A percentile compares a stretch with the other conserved stretches of the same genome.
Evolutionary conservation across 495 filamentous ascomycete genomes (phyloP).

Genomic region (Astrothelium subdiscretum): DNA sequence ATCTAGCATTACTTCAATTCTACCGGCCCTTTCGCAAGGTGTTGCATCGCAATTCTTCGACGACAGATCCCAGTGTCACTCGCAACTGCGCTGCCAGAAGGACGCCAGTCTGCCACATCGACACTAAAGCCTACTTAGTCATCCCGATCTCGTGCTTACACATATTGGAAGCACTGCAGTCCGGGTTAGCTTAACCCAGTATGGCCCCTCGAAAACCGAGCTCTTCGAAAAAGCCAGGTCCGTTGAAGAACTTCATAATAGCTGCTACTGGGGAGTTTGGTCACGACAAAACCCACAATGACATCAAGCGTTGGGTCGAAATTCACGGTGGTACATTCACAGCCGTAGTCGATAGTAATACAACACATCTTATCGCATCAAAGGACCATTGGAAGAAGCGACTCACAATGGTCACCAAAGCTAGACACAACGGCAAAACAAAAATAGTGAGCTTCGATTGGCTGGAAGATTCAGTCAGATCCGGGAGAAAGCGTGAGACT

Average conservation of each 20-base stretch:
- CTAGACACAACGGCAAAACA: conserved; percentile 16
- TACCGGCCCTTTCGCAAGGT: too few species aligned
- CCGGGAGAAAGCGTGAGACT: conserved; percentile 27
- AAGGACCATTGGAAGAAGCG: conserved; percentile 40
- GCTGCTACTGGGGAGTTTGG: conserved; percentile 36
- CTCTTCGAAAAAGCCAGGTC: background rate
- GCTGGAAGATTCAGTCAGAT: conserved; percentile 43
- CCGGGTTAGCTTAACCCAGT: conserved; percentile 14
- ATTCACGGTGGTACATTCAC: conserved; percentile 40
- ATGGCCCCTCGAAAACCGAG: conserved; percentile 9
- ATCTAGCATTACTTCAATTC: too few species aligned
- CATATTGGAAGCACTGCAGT: too few species aligned
- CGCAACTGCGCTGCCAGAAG: too few species aligned
- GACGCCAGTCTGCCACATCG: too few species aligned
- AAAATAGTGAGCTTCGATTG: conserved; percentile 52
- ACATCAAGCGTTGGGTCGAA: conserved; percentile 44
- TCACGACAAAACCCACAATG: conserved; percentile 21
- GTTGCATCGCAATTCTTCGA: too few species aligned
- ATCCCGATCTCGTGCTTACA: too few species aligned
- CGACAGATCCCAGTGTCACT: too few species aligned
- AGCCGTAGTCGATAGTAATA: conserved; percentile 27
- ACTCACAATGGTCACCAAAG: conserved; percentile 8
- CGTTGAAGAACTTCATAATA: conserved; percentile 15
- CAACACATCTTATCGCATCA: conserved; percentile 48
- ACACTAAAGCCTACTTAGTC: too few species aligned